Percentiles rank a stretch among this genome's conserved stretches.
phyloP scores from a whole-genome alignment of 192 early-diverging fungal genomes.

The Backusella luteola region DNA sequence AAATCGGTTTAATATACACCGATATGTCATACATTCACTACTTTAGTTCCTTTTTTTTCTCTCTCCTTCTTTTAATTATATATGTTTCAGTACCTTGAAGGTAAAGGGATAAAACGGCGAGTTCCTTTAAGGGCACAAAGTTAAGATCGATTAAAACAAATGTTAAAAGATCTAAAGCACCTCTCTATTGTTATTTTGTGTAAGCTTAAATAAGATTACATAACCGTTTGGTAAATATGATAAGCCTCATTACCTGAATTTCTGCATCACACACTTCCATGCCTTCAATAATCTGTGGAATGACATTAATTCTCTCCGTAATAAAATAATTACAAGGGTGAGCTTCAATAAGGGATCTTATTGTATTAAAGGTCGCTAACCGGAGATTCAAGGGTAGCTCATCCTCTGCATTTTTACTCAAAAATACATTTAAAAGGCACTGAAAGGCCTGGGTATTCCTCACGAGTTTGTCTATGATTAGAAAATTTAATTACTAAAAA shows the following conservation, averaged over 20 bases:
- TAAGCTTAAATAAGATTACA: background rate
- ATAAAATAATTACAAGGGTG: slow-evolving; percentile 63
- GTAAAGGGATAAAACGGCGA: slow-evolving; percentile 51
- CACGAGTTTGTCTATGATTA: slow-evolving; percentile 41
- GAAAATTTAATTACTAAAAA: background rate
- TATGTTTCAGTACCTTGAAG: slow-evolving; percentile 43
- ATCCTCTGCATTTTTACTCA: slow-evolving; percentile 38
- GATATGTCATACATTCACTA: background rate
- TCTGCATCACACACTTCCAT: slow-evolving; percentile 45
- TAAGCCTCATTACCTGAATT: slow-evolving; percentile 37
- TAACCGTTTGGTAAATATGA: background rate
- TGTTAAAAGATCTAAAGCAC: slow-evolving; percentile 49
- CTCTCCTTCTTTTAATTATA: background rate
- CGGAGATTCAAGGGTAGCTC: slow-evolving; percentile 26
- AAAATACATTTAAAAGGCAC: slow-evolving; percentile 38
- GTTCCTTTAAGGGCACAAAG: slow-evolving; percentile 62
- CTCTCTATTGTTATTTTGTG: slow-evolving; percentile 28
- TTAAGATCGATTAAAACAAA: slow-evolving; percentile 58
- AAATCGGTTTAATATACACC: background rate
- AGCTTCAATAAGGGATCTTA: slow-evolving; percentile 41
- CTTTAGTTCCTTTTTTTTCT: background rate
- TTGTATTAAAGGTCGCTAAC: slow-evolving; percentile 31
- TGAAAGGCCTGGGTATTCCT: slow-evolving; percentile 52
- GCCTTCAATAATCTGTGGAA: slow-evolving; percentile 53
- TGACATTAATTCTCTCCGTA: slow-evolving; percentile 42